Conservation (phyloP, 345 rosid species). For the Hibiscus trionum region DNA sequence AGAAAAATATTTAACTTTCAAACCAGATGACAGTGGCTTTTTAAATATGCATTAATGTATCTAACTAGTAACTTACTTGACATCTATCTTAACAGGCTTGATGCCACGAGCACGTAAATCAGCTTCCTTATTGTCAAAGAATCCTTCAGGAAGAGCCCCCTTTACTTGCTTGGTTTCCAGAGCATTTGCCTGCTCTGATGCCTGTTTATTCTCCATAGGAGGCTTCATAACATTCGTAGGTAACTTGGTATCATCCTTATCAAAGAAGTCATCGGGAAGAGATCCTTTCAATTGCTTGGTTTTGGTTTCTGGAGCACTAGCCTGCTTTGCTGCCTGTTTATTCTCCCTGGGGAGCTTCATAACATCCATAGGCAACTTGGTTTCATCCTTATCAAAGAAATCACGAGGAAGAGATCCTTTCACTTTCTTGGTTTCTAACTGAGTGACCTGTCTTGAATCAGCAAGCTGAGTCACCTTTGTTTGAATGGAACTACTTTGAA, state of each 20-base stretch:
- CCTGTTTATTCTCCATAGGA: conserved; percentile 25
- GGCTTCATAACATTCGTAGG: conserved; percentile 51
- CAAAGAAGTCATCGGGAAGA: conserved; percentile 85
- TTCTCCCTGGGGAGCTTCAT: conserved; percentile 34
- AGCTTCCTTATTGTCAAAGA: conserved; percentile 92
- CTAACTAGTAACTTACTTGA: conserved; percentile 51
- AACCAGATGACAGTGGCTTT: background rate
- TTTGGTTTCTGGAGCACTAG: conserved; percentile 30
- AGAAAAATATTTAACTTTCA: background rate
- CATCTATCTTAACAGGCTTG: conserved; percentile 79
- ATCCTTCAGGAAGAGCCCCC: conserved; percentile 87
- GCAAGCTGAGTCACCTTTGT: conserved; percentile 21
- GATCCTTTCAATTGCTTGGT: conserved; percentile 41
- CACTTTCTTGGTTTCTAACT: conserved; percentile 32
- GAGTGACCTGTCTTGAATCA: conserved; percentile 16
- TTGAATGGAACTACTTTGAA: background rate
- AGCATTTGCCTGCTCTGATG: conserved; percentile 22
- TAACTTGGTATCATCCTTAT: conserved; percentile 51
- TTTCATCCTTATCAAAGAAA: conserved; percentile 68
- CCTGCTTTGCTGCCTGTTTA: conserved; percentile 18
- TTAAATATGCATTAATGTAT: background rate
- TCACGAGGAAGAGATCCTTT: conserved; percentile 73
- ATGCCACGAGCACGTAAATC: conserved; percentile 95
- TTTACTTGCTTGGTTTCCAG: conserved; percentile 42
- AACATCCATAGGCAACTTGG: conserved; percentile 52